Percentiles rank a stretch among this genome's conserved stretches.
Evolutionary conservation across 2,329 filamentous ascomycete genomes (phyloP).

Genomic region (Fusarium clavum): DNA sequence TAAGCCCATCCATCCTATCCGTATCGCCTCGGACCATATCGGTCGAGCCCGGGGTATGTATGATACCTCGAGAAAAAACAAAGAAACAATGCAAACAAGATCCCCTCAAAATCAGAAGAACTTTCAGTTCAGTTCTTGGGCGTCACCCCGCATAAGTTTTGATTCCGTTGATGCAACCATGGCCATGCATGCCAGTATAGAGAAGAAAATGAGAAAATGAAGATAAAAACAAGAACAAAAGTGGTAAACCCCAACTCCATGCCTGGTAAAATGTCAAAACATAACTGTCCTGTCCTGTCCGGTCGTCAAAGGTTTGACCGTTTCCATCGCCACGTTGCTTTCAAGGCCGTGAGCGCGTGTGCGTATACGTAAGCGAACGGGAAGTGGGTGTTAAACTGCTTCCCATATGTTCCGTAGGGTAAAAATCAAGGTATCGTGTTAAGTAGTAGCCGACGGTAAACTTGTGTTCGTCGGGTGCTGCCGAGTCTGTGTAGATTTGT

Average conservation of each 20-base stretch:
- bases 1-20: constrained; percentile 21
- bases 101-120: constrained; percentile 28
- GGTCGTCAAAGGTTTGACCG: constrained; percentile 16
- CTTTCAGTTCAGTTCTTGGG: constrained; percentile 17
- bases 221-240: constrained; percentile 20
- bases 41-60: constrained; percentile 2
- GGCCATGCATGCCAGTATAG: constrained; percentile 38
- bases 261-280: constrained; percentile 37
- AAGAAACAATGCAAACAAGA: constrained; percentile 33
- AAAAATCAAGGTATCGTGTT: constrained; percentile 23
- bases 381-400: constrained; percentile 19
- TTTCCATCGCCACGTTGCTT: constrained; percentile 36
- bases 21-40: constrained; percentile 19
- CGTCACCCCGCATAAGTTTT: constrained; percentile 24
- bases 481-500: constrained; percentile 22
- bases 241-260: constrained; percentile 37
- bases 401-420: constrained; percentile 11
- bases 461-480: constrained; percentile 6
- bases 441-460: constrained; percentile 11
- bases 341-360: constrained; percentile 36
- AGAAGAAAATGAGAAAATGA: constrained; percentile 19
- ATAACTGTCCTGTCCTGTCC: constrained; percentile 23
- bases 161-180: constrained; percentile 41
- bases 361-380: constrained; percentile 26
- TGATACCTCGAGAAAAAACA: constrained; percentile 14